phyloP scores from a whole-genome alignment of 768 basidiomycete species.

The Hydnomerulius pinastri region DNA sequence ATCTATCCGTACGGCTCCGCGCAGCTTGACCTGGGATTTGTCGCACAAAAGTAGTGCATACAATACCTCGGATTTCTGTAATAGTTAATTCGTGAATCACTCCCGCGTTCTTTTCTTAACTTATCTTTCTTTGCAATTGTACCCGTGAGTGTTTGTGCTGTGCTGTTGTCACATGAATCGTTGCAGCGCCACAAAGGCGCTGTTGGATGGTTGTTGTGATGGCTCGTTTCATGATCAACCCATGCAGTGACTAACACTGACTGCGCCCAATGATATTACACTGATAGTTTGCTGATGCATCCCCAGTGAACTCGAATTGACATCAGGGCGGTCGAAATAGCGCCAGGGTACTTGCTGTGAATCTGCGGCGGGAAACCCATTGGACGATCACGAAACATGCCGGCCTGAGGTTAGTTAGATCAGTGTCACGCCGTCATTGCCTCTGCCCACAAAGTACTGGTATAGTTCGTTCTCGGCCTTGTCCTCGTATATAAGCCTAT shows the following conservation, averaged over 20 bases:
- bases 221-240: background rate
- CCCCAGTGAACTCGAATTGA: too few species aligned
- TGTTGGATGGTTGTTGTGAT: background rate
- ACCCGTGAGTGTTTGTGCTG: background rate
- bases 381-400: background rate
- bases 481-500: background rate
- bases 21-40: too few species aligned
- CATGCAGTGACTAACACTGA: background rate
- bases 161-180: background rate
- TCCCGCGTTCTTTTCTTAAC: too few species aligned
- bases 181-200: background rate
- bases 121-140: too few species aligned
- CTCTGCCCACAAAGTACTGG: background rate
- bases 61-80: too few species aligned
- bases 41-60: too few species aligned
- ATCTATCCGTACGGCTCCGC: too few species aligned
- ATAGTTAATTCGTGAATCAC: too few species aligned
- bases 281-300: too few species aligned
- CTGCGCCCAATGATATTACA: too few species aligned
- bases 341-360: background rate
- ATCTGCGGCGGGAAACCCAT: background rate
- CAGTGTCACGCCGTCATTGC: background rate
- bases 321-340: background rate
- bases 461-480: background rate
- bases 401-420: too few species aligned